phyloP scores from a whole-genome alignment of 2,329 filamentous ascomycete species.

The Drechmeria coniospora region DNA sequence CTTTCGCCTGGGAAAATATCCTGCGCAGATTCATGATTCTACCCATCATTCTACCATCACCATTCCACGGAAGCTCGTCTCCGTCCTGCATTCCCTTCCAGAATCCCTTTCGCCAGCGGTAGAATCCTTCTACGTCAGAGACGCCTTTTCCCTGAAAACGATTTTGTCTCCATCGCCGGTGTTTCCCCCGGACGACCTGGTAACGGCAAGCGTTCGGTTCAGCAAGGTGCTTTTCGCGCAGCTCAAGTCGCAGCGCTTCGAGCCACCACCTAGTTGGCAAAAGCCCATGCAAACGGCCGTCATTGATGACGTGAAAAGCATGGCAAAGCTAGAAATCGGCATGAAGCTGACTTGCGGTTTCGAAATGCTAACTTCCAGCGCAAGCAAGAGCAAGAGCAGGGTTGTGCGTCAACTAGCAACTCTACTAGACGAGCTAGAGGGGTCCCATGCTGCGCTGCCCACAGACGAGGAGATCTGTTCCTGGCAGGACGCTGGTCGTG shows the following conservation, averaged over 20 bases:
- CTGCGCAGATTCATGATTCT: constrained; percentile 54
- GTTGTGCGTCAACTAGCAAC: constrained; percentile 61
- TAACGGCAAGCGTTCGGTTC: constrained; percentile 65
- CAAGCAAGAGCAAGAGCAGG: constrained; percentile 51
- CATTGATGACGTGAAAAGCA: constrained; percentile 6
- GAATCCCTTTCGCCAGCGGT: constrained; percentile 67
- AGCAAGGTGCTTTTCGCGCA: constrained; percentile 86
- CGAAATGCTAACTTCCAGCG: constrained; percentile 65
- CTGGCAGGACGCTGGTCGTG: constrained; percentile 47
- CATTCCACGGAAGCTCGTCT: constrained; percentile 69
- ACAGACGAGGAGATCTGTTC: constrained; percentile 52
- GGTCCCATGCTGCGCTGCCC: constrained; percentile 55
- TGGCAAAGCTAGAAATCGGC: constrained; percentile 45
- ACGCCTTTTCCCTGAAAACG: constrained; percentile 59
- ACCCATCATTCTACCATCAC: constrained; percentile 61
- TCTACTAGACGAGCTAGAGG: constrained; percentile 57
- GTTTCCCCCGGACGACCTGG: constrained; percentile 67
- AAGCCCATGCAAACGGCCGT: constrained; percentile 8
- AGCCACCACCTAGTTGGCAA: constrained; percentile 41
- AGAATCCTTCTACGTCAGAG: constrained; percentile 85
- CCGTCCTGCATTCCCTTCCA: constrained; percentile 60
- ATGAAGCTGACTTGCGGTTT: constrained; percentile 87
- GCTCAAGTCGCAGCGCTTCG: constrained; percentile 71
- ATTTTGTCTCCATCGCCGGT: constrained; percentile 40
- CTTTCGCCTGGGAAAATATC: constrained; percentile 74